Base-by-base conservation (phyloP, 345 rosid species). In the Ceriops tagal region DNA sequence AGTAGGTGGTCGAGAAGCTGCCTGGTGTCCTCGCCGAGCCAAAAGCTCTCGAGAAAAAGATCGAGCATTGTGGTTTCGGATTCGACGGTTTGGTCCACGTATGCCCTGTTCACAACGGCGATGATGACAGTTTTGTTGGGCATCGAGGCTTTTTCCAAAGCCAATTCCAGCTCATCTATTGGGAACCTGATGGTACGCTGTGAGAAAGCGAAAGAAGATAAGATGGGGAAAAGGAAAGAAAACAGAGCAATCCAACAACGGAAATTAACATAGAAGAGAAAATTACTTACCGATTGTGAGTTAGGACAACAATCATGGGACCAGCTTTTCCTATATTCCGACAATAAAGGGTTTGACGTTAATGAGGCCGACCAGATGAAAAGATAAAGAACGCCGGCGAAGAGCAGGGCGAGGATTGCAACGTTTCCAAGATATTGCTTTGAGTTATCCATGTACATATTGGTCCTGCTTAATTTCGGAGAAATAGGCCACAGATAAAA, bases 91-190 rank as follows among this genome's bases (percentile, higher is more conserved):
- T 69, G 75, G 18, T 76, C 79, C 7, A n/a, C 75, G 5, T 76
- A 71, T 2, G 79, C 79, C 69, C 51, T 67, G 71, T 76, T 76
- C 20, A 76, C 71, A 1, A 76, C 53, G 1, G 67, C 75, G 26
- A 76, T 71, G 9, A 76, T 76, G 6, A 76, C 64, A 6, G 79
- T 76, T 51, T 71, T 76, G 65, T 71, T 71, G 0, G 83, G 76
- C 78, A 71, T 89, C 7, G 89, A 61, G 6, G 92, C 89, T 39
- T 52, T 81, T 1, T 61, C 71, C 61, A 92, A 30, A 1, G 75
- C 86, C 21, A 31, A 16, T 19, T 77, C 87, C 0, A 92, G 83
- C 47, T 85, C 81, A 39, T 92, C 91, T 9, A 71, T 31, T 1
- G 73, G 82, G 31, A 71, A 49, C 43, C 34, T 65, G 2, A 39